phyloP scores from a whole-genome alignment of 2,329 filamentous ascomycete species.

The Fusarium torulosum region DNA sequence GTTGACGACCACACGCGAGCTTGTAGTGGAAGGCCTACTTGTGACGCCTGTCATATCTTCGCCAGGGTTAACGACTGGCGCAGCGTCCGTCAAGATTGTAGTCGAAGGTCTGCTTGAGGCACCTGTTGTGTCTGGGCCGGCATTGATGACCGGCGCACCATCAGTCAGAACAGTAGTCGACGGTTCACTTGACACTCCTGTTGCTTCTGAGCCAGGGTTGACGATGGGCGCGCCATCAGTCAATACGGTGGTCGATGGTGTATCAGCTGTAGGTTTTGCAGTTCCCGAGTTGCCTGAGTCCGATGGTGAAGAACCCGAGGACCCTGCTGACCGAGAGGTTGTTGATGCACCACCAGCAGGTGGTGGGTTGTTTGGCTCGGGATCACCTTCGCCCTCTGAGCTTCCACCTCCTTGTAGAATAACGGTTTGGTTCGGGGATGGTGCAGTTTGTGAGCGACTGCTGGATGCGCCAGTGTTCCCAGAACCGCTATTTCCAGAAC shows the following conservation, averaged over 20 bases:
- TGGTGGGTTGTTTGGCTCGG: not conserved
- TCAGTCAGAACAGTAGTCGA: not conserved
- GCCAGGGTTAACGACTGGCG: constrained; percentile 11
- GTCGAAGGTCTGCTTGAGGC: not conserved
- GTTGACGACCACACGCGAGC: not conserved
- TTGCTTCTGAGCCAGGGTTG: not conserved
- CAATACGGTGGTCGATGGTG: not conserved
- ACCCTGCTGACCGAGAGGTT: not conserved
- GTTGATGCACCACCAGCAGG: not conserved
- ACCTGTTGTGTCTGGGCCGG: not conserved
- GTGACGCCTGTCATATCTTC: not conserved
- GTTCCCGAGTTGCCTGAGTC: not conserved
- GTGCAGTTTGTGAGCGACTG: not conserved
- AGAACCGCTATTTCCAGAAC: not conserved
- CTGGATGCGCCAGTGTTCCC: not conserved
- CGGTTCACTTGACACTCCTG: not conserved
- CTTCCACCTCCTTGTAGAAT: constrained; percentile 1
- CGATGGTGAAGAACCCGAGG: not conserved
- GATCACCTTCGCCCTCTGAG: not conserved
- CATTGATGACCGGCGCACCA: not conserved
- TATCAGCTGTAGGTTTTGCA: not conserved
- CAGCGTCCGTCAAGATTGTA: constrained; percentile 2
- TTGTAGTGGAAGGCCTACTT: not conserved
- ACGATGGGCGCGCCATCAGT: constrained; percentile 8
- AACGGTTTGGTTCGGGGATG: not conserved